Percentiles rank a stretch among this genome's conserved stretches.
Conservation (phyloP, 805 yeast genomes). For the Wickerhamiella occidentalis region DNA sequence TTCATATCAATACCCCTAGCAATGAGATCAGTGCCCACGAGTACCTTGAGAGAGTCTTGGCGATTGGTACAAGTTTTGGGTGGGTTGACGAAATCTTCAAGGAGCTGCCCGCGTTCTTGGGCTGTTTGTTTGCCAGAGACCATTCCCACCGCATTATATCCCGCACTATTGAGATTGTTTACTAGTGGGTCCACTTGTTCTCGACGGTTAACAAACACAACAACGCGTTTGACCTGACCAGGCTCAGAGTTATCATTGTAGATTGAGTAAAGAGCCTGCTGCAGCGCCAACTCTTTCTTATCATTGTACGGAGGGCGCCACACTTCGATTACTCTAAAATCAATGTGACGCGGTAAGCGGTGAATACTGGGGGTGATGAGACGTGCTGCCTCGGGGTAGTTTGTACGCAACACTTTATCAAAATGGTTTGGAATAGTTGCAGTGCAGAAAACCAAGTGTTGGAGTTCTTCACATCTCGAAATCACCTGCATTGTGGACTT, state of each 20-base stretch:
- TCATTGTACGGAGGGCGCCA: slow-evolving; percentile 70
- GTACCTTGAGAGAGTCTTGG: slow-evolving; percentile 31
- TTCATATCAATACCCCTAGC: slow-evolving; percentile 85
- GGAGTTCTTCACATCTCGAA: slow-evolving; percentile 38
- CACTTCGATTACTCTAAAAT: slow-evolving; percentile 65
- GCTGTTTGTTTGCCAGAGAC: slow-evolving; percentile 48
- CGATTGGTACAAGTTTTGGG: slow-evolving; percentile 30
- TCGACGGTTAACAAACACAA: slow-evolving; percentile 74
- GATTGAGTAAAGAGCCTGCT: slow-evolving; percentile 79
- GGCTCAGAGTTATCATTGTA: slow-evolving; percentile 71
- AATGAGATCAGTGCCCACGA: slow-evolving; percentile 77
- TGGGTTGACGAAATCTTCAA: slow-evolving; percentile 53
- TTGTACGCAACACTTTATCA: slow-evolving; percentile 42
- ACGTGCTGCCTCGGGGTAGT: slow-evolving; percentile 54
- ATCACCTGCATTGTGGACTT: slow-evolving; percentile 50
- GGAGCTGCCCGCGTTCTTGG: slow-evolving; percentile 44
- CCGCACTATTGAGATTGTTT: slow-evolving; percentile 38
- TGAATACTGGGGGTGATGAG: slow-evolving; percentile 76
- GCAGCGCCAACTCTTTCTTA: slow-evolving; percentile 69
- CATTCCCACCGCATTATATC: slow-evolving; percentile 51
- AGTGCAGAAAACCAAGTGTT: slow-evolving; percentile 63
- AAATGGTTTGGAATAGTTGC: slow-evolving; percentile 84
- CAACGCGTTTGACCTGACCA: slow-evolving; percentile 61
- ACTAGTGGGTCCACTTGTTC: slow-evolving; percentile 50
- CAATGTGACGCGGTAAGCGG: slow-evolving; percentile 64